Base-by-base conservation (phyloP, 179 eudicot genomes). In the Heliamphora pulchella region DNA sequence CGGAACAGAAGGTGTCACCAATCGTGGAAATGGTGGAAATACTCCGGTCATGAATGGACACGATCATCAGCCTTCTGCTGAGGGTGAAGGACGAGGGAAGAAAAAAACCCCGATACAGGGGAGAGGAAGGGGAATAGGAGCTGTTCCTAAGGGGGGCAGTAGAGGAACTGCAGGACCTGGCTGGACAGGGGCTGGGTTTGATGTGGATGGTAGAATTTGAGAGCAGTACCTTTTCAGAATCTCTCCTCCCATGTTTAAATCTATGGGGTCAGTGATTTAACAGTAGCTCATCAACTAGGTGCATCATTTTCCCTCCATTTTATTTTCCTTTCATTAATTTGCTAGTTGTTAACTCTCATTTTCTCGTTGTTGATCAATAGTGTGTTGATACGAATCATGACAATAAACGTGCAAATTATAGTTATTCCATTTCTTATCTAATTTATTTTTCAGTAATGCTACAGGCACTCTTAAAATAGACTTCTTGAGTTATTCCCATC, bases 171-270 rank as follows among this genome's bases (percentile, higher is more conserved):
- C 87, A 63, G 80, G 82, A 63, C 87, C 98, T 66, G 98, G 94
- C 57, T 94, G 99, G 99, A 94, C 98, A 6, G 97, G 97, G 78
- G 87, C 99, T 81, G 97, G 97, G 50, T 92, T 94, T 76, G 95
- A 94, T 80, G 93, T 92, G 77, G 94, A 95, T 78, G 82, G 90
- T 76, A 84, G 92, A 88, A 84, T 83, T 78, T 89, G 87, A 89
- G 74, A 83, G 62, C 75, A 31, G 31, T 31, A 58, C 43, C 69
- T 47, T 74, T 61, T 68, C 51, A 22, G 39, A 54, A 59, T 77
- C 70, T 44, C 20, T 46, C 22, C 31, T 69, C 51, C 31, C 20
- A 14, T 64, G 18, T 53, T 55, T 31, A 81, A 76, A 9, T 5
- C 17, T 15, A 8, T 17, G 41, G 66, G 15, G 2, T 57, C 31